Conservation (phyloP, 2,329 filamentous ascomycete species). For the Ophiocordyceps polyrhachis-furcata region DNA sequence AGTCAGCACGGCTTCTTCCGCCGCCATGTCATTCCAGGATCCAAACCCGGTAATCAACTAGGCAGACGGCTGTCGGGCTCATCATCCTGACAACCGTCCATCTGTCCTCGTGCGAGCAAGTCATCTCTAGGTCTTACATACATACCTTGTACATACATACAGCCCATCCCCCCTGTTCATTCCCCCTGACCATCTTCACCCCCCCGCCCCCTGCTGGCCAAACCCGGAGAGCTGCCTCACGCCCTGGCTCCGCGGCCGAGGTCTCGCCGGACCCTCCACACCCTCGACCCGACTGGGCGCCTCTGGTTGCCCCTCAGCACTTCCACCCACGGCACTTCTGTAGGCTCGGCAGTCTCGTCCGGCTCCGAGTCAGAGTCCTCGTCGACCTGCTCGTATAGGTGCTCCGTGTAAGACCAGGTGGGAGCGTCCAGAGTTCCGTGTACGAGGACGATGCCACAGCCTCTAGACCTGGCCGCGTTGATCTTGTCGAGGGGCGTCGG, state of each 20-base stretch:
- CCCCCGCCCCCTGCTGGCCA: background rate
- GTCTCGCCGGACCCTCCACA: conserved; percentile 47
- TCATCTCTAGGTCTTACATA: background rate
- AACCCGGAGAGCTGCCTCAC: background rate
- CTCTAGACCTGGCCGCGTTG: conserved; percentile 18
- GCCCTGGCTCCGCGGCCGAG: conserved; percentile 24
- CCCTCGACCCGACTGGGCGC: conserved; percentile 36
- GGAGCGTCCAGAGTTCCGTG: conserved; percentile 51
- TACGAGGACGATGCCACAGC: conserved; percentile 39
- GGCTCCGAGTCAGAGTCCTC: conserved; percentile 8
- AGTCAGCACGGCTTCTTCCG: background rate
- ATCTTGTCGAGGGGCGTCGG: conserved; percentile 29
- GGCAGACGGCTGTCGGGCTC: no score
- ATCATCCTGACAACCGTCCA: no score
- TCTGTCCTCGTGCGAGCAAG: no score
- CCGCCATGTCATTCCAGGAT: background rate
- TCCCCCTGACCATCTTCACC: background rate
- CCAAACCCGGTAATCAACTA: background rate
- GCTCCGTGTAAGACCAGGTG: conserved; percentile 51
- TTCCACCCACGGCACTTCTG: conserved; percentile 38
- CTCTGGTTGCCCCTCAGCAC: conserved; percentile 34
- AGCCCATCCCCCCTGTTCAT: background rate
- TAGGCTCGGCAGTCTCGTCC: conserved; percentile 17
- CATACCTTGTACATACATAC: no score
- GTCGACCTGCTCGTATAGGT: conserved; percentile 25